Evolutionary conservation across 1,284 basidiomycete species (phyloP).

Genomic region (Rhodotorula sp.): DNA sequence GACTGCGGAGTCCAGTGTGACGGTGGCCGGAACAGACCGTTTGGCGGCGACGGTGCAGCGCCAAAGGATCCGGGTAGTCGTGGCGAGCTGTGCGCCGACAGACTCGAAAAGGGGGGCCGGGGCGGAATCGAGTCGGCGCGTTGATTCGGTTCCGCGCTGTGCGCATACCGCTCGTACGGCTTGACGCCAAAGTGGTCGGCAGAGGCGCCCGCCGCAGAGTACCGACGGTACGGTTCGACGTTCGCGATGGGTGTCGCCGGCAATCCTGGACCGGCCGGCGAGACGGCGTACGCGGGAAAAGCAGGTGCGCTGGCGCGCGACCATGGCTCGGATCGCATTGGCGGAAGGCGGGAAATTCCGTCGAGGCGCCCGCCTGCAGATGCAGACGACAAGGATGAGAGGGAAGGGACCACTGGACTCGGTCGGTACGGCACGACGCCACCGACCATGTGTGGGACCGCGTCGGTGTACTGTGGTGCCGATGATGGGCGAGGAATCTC

Average conservation of each 20-base stretch:
- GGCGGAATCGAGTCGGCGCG: not conserved
- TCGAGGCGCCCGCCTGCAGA: not conserved
- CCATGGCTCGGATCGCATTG: not conserved
- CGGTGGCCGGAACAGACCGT: not conserved
- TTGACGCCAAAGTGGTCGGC: conserved; percentile 25
- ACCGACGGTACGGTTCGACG: conserved; percentile 1
- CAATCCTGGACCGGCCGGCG: conserved; percentile 7
- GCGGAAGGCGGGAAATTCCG: not conserved
- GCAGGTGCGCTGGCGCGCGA: conserved; percentile 7
- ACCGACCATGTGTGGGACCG: not conserved
- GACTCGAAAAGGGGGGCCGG: not conserved
- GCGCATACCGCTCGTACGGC: conserved; percentile 8
- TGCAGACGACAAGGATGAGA: conserved; percentile 7
- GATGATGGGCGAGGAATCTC: conserved; percentile 1
- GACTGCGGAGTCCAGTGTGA: not conserved
- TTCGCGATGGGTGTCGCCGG: not conserved
- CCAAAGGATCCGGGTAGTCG: not conserved
- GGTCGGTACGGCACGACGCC: not conserved
- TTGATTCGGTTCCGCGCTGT: not conserved
- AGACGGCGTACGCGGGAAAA: conserved; percentile 14
- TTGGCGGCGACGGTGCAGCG: not conserved
- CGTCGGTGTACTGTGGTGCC: conserved; percentile 1
- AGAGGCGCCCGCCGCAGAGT: not conserved
- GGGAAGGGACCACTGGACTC: conserved; percentile 4
- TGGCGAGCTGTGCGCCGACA: not conserved